Evolutionary conservation across 768 basidiomycete species (phyloP).

Genomic region (Leccinum sublutescens): DNA sequence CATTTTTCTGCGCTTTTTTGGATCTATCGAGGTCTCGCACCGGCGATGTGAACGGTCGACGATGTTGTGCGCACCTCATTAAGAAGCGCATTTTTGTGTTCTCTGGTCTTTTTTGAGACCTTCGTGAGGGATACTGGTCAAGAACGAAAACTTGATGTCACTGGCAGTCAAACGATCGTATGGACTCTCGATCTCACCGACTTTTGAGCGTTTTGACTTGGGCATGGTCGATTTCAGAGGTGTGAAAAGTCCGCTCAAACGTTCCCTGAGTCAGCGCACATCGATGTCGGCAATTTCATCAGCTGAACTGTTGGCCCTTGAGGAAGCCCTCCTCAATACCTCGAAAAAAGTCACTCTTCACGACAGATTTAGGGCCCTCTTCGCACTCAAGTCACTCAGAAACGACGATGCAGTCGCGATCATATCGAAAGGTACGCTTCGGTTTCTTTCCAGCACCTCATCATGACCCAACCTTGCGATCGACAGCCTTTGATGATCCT

Average conservation of each 20-base stretch:
- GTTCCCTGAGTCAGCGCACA: slow-evolving; percentile 21
- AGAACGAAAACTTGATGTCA: slow-evolving; percentile 14
- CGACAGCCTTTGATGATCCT: slow-evolving; percentile 75
- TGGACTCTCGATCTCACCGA: slow-evolving; percentile 55
- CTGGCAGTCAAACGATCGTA: slow-evolving; percentile 1
- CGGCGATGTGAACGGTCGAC: slow-evolving; percentile 6
- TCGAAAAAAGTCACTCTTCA: slow-evolving; percentile 74
- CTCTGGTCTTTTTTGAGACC: slow-evolving; percentile 89
- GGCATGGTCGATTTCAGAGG: slow-evolving; percentile 56
- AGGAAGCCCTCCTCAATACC: slow-evolving; percentile 75
- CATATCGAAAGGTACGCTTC: slow-evolving; percentile 72
- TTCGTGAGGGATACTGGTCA: slow-evolving; percentile 85
- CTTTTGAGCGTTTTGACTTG: slow-evolving; percentile 82
- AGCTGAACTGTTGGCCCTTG: slow-evolving; percentile 63
- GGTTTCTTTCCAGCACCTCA: slow-evolving; percentile 3
- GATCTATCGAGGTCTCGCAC: slow-evolving; percentile 51
- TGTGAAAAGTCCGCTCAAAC: slow-evolving; percentile 49
- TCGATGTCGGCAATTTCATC: slow-evolving; percentile 37
- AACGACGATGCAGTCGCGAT: slow-evolving; percentile 76
- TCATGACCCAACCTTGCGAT: background rate
- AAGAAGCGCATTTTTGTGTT: slow-evolving; percentile 84
- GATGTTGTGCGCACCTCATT: slow-evolving; percentile 54
- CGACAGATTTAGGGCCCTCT: slow-evolving; percentile 85
- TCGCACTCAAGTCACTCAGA: slow-evolving; percentile 85
- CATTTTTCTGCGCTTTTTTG: slow-evolving; percentile 85